phyloP scores from a whole-genome alignment of 1,284 basidiomycete species.

The Cutaneotrichosporon dermatis region DNA sequence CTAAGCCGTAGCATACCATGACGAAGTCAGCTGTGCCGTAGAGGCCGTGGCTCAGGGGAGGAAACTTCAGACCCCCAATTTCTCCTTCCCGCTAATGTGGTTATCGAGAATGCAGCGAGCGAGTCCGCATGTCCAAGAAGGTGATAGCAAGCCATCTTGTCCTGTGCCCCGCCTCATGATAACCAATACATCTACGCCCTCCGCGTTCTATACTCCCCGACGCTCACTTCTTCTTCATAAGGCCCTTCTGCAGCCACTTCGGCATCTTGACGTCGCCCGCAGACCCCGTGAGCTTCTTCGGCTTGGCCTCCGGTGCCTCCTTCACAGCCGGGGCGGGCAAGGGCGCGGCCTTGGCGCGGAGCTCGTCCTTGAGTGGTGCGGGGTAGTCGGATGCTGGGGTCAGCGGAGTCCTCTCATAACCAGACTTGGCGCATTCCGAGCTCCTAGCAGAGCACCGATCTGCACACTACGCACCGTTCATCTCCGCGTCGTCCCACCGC shows the following conservation, averaged over 20 bases:
- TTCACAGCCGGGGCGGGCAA: slow-evolving; percentile 29
- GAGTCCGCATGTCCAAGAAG: no score
- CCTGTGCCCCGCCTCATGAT: no score
- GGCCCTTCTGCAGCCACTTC: slow-evolving; percentile 40
- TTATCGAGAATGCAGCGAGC: no score
- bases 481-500: slow-evolving; percentile 40
- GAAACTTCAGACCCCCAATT: no score
- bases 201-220: no score
- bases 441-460: no score
- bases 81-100: no score
- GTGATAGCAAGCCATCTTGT: no score
- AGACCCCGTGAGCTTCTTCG: slow-evolving; percentile 41
- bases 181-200: not conserved
- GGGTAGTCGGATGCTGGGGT: slow-evolving; percentile 30
- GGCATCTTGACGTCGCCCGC: slow-evolving; percentile 11
- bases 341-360: slow-evolving; percentile 38
- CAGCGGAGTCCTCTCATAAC: not conserved
- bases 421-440: not conserved
- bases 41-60: no score
- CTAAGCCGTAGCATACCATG: no score
- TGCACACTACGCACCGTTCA: slow-evolving; percentile 41
- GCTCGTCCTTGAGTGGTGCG: slow-evolving; percentile 40
- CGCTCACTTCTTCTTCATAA: slow-evolving; percentile 42
- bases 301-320: slow-evolving; percentile 12
- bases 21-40: no score